phyloP scores from a whole-genome alignment of 768 basidiomycete genomes.

The Kwoniella pini region DNA sequence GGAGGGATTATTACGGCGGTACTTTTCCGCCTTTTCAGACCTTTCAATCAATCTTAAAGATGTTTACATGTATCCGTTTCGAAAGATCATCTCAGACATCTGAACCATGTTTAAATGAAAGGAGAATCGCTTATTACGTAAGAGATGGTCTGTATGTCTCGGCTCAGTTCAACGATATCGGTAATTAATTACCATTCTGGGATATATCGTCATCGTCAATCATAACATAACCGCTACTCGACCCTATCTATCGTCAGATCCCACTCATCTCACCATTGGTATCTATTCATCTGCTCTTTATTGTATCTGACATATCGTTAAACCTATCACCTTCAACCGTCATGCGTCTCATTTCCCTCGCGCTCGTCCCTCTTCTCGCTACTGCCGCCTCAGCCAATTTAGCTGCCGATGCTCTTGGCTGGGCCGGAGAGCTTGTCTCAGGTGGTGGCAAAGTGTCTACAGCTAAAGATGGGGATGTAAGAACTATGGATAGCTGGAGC shows the following conservation, averaged over 20 bases:
- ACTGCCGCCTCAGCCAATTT: constrained; percentile 28
- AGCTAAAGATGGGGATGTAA: constrained; percentile 47
- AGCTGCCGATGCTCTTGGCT: constrained; percentile 30
- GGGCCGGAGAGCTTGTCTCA: constrained; percentile 35
- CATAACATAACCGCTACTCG: constrained; percentile 44
- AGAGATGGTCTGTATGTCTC: too few relatives aligned
- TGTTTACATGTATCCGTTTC: too few relatives aligned
- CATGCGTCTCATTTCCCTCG: constrained; percentile 31
- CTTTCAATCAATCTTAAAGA: too few relatives aligned
- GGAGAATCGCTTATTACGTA: too few relatives aligned
- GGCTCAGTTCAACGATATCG: too few relatives aligned
- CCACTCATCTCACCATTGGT: constrained; percentile 36
- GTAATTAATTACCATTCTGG: too few relatives aligned
- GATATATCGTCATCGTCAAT: too few relatives aligned
- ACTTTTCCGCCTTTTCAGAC: too few relatives aligned
- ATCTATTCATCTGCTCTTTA: constrained; percentile 25
- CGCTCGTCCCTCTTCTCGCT: constrained; percentile 35
- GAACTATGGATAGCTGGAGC: constrained; percentile 62
- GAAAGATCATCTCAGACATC: too few relatives aligned
- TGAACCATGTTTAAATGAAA: too few relatives aligned
- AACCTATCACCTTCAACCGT: background rate
- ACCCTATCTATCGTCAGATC: constrained; percentile 24
- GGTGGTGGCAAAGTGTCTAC: constrained; percentile 21
- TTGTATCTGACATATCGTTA: background rate
- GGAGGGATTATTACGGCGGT: too few relatives aligned